Evolutionary conservation across 306 rosid species (phyloP), one percentile per base, ranked within the genome.

Genomic region (Carpinus fangiana): DNA sequence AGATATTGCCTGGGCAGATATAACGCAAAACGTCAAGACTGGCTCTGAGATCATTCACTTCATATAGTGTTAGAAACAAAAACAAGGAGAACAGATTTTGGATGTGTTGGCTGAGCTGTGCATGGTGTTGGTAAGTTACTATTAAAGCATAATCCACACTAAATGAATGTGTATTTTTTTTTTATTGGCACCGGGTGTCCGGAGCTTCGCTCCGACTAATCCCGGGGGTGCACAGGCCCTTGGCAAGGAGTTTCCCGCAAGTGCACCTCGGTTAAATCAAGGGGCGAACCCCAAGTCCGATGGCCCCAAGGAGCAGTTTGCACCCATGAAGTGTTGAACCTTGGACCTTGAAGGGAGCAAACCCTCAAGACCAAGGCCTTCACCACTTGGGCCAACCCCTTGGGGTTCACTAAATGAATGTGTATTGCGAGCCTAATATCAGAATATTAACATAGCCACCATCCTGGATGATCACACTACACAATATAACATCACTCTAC

Each of bases 1-100:
- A 57, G 98, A 78, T 55, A 85, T 83, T 13, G 94, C 94, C 98
- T 95, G 72, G 47, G 76, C 16, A 18, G 66, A 76, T 56, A 73
- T 38, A 72, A 72, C 21, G 60, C 73, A 50, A 76, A 34, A 76
- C 31, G 64, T 70, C 74, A 26, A 47, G 47, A 26, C 4, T 82
- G 55, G 51, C 48, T 77, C 56, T 23, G 8, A 73, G 66, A 43
- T 51, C 34, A 41, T n/a, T 23, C 47, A 53, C 20, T 61, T 45
- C 26, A 18, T 14, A 70, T 20, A 47, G 61, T 38, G 3, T 54
- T n/a, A 41, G 38, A 73, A 64, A 52, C 62, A 46, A 12, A 47
- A 45, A 45, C 64, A 23, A 57, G 65, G 36, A 59, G 16, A 9
- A 59, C 36, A 23, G 36, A 59, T 21, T 59, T 55, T 23, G 13